Evolutionary conservation across 2,329 filamentous ascomycete species (phyloP), one percentile per base, ranked within the genome.

Genomic region (Alternaria postmessia): DNA sequence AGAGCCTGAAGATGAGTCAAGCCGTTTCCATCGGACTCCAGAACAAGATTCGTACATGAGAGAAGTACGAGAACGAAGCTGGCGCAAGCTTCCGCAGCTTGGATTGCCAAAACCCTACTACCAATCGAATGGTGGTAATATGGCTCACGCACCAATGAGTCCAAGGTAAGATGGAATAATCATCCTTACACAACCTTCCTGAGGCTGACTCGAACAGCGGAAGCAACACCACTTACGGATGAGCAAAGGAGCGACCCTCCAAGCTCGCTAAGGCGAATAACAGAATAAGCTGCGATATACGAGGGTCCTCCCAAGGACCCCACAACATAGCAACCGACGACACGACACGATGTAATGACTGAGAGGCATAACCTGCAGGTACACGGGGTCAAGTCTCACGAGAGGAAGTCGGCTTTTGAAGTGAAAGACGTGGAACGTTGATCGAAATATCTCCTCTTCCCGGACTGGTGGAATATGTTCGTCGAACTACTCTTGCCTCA

Each of bases 1-100:
- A 3, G 61, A 61, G 3, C 24, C 51, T 8, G 52, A 61, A 11
- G 58, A 63, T 4, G 52, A 66, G 8, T 49, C 44, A 1, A 32
- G 20, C 6, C 61, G 43, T 28, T 55, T 48, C 48, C 52, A 60
- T 3, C 60, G 72, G 22, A 59, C 64, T 2, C 62, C 65, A 16
- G 71, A 70, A 30, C 75, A 77, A 51, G 68, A 72, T n/a, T 65
- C 67, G n/a, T 77, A 77, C 16, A 77, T 77, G 75, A 52, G 69
- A 14, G 69, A 76, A 48, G 72, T 76, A 5, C 54, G 75, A 28
- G 68, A 69, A 28, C 58, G 74, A 51, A 71, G 66, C 44, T 62
- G 71, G 63, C 57, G 56, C 52, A 68, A 55, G 22, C 44, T 72
- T 11, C 63, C 63, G 3, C 54, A 39, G 34, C 32, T 63, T 9